Evolutionary conservation across 768 basidiomycete genomes (phyloP), one percentile per base, ranked within the genome.

Genomic region (Gloeophyllum trabeum): DNA sequence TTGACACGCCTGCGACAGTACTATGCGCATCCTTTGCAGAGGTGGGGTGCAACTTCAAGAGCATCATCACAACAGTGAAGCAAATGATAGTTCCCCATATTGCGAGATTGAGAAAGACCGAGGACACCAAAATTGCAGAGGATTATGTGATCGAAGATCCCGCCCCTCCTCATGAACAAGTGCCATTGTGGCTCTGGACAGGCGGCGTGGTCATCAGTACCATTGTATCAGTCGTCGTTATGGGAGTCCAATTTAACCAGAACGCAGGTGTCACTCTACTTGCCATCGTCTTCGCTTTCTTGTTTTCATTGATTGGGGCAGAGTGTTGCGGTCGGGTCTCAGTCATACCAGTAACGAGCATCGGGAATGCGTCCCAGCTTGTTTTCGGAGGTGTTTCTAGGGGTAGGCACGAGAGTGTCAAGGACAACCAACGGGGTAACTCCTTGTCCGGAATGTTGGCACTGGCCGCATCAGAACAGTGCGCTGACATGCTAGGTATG

Each of bases 241-340:
- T 52, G 48, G 35, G 39, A 20, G 41, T 43, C 43, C 51, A 52
- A 32, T 52, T 50, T 40, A 47, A 46, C n/a, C 51, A 52, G 42
- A 52, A 50, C 43, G 46, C 48, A 2, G 51, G 48, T 4, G 44
- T 52, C 25, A 50, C 51, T 14, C 46, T 52, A 14, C 47, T 52
- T 22, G 43, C 51, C 4, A 46, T 52, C 43, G 35, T 52, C 30
- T 50, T 52, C 18, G 47, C 51, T 3, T 52, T 52, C 48, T 40
- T 52, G 22, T 52, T 52, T 42, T 48, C 51, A 13, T 45, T 52
- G 26, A 48, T 52, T 14, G 51, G 48, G 25, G 51, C 51, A 4
- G 51, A 52, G 28, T 50, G 48, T 39, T 41, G 45, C 5, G 51
- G 51, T 1, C 51, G 51, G 14, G 45, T 52, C 16, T 48, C 48